Evolutionary conservation across 1,139 yeast genomes (phyloP).

Genomic region (Geotrichum restrictum): DNA sequence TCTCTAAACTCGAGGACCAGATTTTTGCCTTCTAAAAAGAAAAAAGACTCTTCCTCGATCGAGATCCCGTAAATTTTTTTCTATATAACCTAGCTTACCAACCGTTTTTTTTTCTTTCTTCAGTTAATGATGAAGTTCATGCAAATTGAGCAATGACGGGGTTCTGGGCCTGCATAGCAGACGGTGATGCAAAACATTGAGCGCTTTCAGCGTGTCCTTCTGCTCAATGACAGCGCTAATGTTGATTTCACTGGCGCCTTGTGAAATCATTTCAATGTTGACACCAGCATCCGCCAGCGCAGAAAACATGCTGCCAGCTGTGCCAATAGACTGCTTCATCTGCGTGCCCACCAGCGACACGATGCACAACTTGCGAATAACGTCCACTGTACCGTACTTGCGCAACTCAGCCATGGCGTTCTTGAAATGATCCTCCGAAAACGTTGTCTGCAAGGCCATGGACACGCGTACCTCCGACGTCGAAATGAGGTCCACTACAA

Average conservation of each 20-base stretch:
- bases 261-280: conserved; percentile 95
- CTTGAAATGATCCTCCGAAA: conserved; percentile 54
- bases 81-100: neutral
- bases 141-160: conserved; percentile 14
- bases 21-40: conserved; percentile 77
- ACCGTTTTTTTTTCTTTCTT: too few relatives aligned
- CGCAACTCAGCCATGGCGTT: conserved; percentile 74
- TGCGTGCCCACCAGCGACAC: conserved; percentile 93
- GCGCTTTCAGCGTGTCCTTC: conserved; percentile 75
- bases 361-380: conserved; percentile 82
- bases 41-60: too few relatives aligned
- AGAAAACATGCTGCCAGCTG: conserved; percentile 95
- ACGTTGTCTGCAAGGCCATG: conserved; percentile 75
- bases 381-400: conserved; percentile 81
- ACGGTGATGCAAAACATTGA: conserved; percentile 77
- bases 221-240: conserved; percentile 92
- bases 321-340: conserved; percentile 94
- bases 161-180: conserved; percentile 42
- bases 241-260: conserved; percentile 96
- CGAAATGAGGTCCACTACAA: conserved; percentile 92
- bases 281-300: conserved; percentile 87
- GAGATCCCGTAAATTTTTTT: too few relatives aligned
- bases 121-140: conserved; percentile 4
- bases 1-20: conserved; percentile 84
- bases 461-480: conserved; percentile 98